phyloP scores from a whole-genome alignment of 2,329 filamentous ascomycete species.

The Gremmenia infestans region DNA sequence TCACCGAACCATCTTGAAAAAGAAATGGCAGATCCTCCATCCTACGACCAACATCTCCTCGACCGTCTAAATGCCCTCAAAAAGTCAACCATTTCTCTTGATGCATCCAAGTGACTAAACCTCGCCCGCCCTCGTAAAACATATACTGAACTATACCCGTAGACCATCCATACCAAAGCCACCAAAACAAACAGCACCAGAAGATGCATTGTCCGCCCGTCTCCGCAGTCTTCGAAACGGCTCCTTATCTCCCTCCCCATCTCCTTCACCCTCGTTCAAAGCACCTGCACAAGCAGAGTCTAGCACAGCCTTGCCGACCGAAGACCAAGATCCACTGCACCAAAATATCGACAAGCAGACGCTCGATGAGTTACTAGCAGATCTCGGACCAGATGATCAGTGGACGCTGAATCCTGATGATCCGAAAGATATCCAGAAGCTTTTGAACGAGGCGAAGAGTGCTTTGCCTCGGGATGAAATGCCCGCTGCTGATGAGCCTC shows the following conservation, averaged over 20 bases:
- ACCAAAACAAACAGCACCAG: conserved; percentile 17
- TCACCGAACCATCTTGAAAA: not conserved
- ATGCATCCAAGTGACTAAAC: conserved; percentile 21
- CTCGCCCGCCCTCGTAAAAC: not conserved
- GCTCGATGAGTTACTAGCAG: conserved; percentile 29
- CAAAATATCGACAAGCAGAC: conserved; percentile 23
- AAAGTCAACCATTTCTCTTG: conserved; percentile 26
- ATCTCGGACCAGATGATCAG: conserved; percentile 25
- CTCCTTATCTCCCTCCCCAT: conserved; percentile 16
- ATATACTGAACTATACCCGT: conserved; percentile 15
- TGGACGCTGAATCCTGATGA: conserved; percentile 28
- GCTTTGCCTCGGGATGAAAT: conserved; percentile 12
- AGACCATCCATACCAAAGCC: conserved; percentile 9
- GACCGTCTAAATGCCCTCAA: conserved; percentile 30
- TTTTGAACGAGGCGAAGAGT: conserved; percentile 25
- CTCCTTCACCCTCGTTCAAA: conserved; percentile 4
- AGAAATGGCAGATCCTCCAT: conserved; percentile 27
- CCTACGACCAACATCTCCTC: conserved; percentile 28
- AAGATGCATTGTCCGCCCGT: conserved; percentile 26
- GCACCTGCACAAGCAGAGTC: not conserved
- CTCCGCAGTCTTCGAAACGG: conserved; percentile 27
- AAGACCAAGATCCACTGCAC: conserved; percentile 16
- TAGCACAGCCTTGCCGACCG: not conserved
- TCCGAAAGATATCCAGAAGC: conserved; percentile 25
- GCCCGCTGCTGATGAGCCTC: not conserved